Evolutionary conservation across 345 rosid genomes (phyloP), one percentile per base, ranked within the genome.

Genomic region (Aurinia saxatilis): DNA sequence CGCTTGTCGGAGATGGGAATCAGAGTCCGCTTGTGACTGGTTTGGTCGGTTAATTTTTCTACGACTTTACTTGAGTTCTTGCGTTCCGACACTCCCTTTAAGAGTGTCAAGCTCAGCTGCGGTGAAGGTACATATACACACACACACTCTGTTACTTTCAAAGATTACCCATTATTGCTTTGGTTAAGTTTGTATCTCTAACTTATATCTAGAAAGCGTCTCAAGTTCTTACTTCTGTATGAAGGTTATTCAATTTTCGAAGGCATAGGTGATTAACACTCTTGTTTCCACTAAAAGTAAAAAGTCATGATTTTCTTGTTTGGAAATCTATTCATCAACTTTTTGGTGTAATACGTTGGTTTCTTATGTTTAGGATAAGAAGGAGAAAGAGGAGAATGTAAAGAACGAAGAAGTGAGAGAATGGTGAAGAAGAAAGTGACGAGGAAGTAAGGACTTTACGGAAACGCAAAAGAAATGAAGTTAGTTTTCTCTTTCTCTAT

Each of bases 31-130:
- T 88, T 30, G 63, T 84, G 33, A 74, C 58, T 13, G 89, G 90
- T 1, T 38, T 89, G 75, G 50, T 79, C 73, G n/a, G n/a, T n/a
- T n/a, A n/a, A n/a, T 84, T 87, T n/a, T n/a, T n/a, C n/a, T 1
- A 83, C 87, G n/a, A 91, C 96, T 49, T 67, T 91, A 82, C 90
- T 91, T 6, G 84, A 91, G 17, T 88, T 88, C 82, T 68, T 91
- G 75, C 86, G 98, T n/a, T 50, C 57, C 36, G 73, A 57, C 11
- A 83, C 96, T 61, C 72, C 69, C 30, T 88, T 86, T 77, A 91
- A 78, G 78, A 83, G 95, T 60, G 88, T 80, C 74, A 91, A 91
- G 82, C 98, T 86, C 66, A 63, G 82, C 30, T 91, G 96, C 38
- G 95, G 96, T 49, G 90, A 88, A 86, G 96, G 98, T 80, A 65